Evolutionary conservation across 2,329 filamentous ascomycete genomes (phyloP), one percentile per base, ranked within the genome.

Genomic region (Alternaria atra): DNA sequence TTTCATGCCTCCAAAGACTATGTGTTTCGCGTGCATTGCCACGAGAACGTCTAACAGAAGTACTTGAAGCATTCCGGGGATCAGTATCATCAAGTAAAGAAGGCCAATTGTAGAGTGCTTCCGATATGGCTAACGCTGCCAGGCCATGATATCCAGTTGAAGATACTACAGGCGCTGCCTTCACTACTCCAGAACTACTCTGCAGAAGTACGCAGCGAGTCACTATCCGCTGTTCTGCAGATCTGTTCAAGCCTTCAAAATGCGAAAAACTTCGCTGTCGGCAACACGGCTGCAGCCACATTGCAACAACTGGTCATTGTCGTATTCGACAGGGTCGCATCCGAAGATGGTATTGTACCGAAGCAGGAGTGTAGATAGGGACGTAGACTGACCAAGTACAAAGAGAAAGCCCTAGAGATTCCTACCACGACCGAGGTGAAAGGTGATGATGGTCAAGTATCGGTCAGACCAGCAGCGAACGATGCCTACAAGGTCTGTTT

Each of bases 251-350:
- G 92, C 52, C 81, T 99, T 50, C 94, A 98, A 79, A 90, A 89
- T 58, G 95, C 91, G 79, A 98, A 97, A 80, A 96, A 94, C 81
- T 89, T 90, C 27, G 93, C 97, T 52, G 93, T 99, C 69, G 96
- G 94, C 75, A 96, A 96, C 71, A 98, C 96, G 1, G 95, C 95
- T 9, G 93, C 94, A 27, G 95, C 95, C n/a, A 98, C 95, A 2
- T 83, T 99, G 55, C 94, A 97, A 79, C 95, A 98, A 78, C 86
- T 99, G 13, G 90, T 98, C 7, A 92, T 95, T 32, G 91, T 92
- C 0, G 91, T 97, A 0, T 98, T 97, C 79, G 95, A 98, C 76
- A 95, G 96, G 77, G 93, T 97, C 2, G 87, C 89, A 0, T 82
- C 83, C 6, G 93, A 97, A 82, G 93, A 97, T 76, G 89, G 89